Evolutionary conservation across 2,329 filamentous ascomycete genomes (phyloP), one percentile per base, ranked within the genome.

Genomic region (Fonsecaea erecta): DNA sequence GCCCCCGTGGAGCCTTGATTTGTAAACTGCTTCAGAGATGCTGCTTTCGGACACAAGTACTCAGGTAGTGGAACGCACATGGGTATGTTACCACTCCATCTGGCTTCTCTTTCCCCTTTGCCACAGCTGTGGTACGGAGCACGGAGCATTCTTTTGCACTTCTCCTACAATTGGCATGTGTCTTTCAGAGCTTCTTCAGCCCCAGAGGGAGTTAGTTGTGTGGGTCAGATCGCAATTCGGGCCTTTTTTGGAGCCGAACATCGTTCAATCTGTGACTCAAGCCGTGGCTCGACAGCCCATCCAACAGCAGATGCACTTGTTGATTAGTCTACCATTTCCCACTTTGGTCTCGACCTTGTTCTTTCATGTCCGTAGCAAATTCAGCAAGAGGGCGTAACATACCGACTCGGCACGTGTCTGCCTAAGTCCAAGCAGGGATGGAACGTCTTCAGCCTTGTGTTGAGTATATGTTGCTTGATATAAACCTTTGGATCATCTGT

Each of bases 141-240:
- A 18, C 28, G 40, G 30, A 58, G 40, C 18, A n/a, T 24, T 28
- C 37, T 14, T 35, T 18, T 46, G 40, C 21, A 14, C 43, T 24
- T 48, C 43, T 24, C 6, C 18, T 16, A 26, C 18, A 12, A 16
- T 26, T 24, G 11, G 18, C 18, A 30, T 40, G 18, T 54, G 18
- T 35, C 18, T 55, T 35, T 12, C 14, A 32, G 8, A 34, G 53
- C 24, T 24, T 11, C 21, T 21, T 16, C 16, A 48, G 43, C 43
- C 43, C 43, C 21, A 16, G 43, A n/a, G 5, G 14, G 24, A 26
- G 43, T 48, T 48, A 26, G 43, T 16, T 26, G 21, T 30, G 43
- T 48, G 43, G 43, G 43, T 11, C 43, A 48, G 26, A 30, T 46
- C 55, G 55, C 37, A 43, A 21, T 43, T 58, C 55, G 55, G 37